These are phyloP conservation scores for Xylariaceae sp. DNA, from an alignment of 2,329 filamentous ascomycete species.

Conservation along the genomic window DNA sequence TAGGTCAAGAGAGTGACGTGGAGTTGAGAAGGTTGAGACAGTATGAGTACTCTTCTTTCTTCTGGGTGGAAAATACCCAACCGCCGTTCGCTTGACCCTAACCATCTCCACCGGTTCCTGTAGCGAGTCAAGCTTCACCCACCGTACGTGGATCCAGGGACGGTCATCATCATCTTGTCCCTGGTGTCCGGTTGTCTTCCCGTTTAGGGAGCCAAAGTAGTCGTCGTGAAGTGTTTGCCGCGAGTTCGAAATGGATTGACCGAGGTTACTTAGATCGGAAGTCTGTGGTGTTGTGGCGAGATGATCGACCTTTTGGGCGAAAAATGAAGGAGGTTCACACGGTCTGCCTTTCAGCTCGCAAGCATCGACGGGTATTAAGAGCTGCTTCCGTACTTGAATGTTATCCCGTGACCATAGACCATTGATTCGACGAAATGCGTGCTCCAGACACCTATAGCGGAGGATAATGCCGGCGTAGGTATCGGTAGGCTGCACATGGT, in stretches of 20 bases:
- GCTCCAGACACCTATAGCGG: constrained; percentile 84
- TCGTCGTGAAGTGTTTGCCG: constrained; percentile 45
- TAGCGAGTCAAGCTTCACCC: constrained; percentile 79
- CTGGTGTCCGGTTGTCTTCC: constrained; percentile 37
- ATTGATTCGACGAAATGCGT: constrained; percentile 84
- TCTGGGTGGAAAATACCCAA: constrained; percentile 91
- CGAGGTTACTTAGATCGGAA: constrained; percentile 34
- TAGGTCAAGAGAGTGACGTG: constrained; percentile 68
- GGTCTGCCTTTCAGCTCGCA: constrained; percentile 81
- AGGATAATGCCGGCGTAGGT: constrained; percentile 91
- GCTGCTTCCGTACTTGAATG: constrained; percentile 80
- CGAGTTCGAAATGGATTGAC: constrained; percentile 27
- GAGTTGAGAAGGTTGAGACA: constrained; percentile 70
- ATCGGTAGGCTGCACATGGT: constrained; percentile 81
- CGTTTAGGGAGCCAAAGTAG: constrained; percentile 50
- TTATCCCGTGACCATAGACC: constrained; percentile 94
- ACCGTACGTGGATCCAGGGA: constrained; percentile 86
- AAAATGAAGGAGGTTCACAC: constrained; percentile 59
- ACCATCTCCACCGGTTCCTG: constrained; percentile 80
- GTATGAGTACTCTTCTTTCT: constrained; percentile 81
- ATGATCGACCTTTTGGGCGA: constrained; percentile 54
- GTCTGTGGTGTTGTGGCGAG: constrained; percentile 55
- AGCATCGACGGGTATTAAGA: constrained; percentile 87
- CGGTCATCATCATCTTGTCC: constrained; percentile 60
- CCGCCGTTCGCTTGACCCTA: constrained; percentile 76